Evolutionary conservation across 1,139 yeast genomes (phyloP).

Genomic region (Magnusiomyces paraingens): DNA sequence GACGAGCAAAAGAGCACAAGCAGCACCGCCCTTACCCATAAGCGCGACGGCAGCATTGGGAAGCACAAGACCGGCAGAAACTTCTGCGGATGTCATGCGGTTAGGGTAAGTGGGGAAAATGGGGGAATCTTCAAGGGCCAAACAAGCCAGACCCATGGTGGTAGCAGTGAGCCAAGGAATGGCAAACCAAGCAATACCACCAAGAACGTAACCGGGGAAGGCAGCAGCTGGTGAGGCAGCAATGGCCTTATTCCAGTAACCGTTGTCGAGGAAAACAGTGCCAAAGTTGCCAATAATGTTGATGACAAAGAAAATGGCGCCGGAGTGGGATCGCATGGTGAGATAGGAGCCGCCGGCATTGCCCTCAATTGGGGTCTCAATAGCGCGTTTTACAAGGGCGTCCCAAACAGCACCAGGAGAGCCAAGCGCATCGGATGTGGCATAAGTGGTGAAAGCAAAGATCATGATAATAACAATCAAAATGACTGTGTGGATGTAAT

Average conservation of each 20-base stretch:
- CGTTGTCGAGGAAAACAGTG: conserved; percentile 81
- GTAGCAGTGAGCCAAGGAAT: conserved; percentile 78
- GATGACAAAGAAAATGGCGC: conserved; percentile 79
- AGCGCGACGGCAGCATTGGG: conserved; percentile 85
- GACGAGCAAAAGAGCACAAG: conserved; percentile 64
- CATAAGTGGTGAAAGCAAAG: conserved; percentile 37
- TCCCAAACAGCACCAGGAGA: conserved; percentile 81
- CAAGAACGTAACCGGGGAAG: conserved; percentile 81
- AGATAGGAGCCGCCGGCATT: conserved; percentile 69
- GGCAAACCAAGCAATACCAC: conserved; percentile 91
- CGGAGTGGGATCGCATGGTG: conserved; percentile 67
- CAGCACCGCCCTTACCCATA: conserved; percentile 83
- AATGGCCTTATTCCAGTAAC: conserved; percentile 81
- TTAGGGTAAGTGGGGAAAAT: conserved; percentile 75
- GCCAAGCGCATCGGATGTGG: conserved; percentile 56
- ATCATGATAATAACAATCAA: conserved; percentile 37
- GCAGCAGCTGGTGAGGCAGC: conserved; percentile 82
- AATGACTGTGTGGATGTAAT: conserved; percentile 64
- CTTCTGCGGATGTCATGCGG: conserved; percentile 55
- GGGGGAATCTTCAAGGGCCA: conserved; percentile 60
- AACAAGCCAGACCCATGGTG: conserved; percentile 76
- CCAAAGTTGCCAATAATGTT: conserved; percentile 85
- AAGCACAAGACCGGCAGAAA: conserved; percentile 71
- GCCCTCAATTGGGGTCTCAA: conserved; percentile 57
- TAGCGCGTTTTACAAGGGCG: conserved; percentile 50